These are phyloP conservation scores for Bathelium albidoporum DNA, from an alignment of 495 filamentous ascomycete species.

Conservation along the genomic window DNA sequence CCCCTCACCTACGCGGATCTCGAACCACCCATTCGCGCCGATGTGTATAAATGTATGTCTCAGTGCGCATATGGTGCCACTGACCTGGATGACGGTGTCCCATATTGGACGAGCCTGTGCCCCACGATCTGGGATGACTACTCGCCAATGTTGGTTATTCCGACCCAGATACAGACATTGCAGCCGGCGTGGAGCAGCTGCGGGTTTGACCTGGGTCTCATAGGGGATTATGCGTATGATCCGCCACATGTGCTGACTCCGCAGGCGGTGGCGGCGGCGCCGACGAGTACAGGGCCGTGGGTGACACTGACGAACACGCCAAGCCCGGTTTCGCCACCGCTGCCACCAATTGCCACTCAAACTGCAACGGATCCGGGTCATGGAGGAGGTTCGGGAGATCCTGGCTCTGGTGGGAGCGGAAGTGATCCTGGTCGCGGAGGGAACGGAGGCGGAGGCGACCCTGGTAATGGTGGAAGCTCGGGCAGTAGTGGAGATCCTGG, in stretches of 20 bases:
- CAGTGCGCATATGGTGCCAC: not conserved
- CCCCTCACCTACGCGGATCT: not conserved
- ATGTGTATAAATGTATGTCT: not conserved
- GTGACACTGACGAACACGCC: not conserved
- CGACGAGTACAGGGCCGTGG: not conserved
- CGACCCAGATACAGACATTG: not conserved
- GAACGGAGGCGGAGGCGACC: not conserved
- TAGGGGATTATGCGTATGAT: not conserved
- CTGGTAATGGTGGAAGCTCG: not conserved
- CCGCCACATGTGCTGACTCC: not conserved
- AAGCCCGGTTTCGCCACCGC: not conserved
- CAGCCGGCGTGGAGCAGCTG: not conserved
- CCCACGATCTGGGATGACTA: not conserved
- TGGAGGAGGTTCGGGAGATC: not conserved
- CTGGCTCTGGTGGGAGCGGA: not conserved
- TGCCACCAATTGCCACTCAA: not conserved
- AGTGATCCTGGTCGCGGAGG: too few species aligned
- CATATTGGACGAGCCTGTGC: not conserved
- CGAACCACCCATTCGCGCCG: not conserved
- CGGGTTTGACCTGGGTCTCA: not conserved
- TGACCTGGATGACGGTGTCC: not conserved
- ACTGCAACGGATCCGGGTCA: not conserved
- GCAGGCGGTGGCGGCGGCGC: not conserved
- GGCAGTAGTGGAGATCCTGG: not conserved
- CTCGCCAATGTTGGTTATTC: not conserved